Base-by-base conservation (phyloP, 257 asterid species). In the Jacaranda copaia region DNA sequence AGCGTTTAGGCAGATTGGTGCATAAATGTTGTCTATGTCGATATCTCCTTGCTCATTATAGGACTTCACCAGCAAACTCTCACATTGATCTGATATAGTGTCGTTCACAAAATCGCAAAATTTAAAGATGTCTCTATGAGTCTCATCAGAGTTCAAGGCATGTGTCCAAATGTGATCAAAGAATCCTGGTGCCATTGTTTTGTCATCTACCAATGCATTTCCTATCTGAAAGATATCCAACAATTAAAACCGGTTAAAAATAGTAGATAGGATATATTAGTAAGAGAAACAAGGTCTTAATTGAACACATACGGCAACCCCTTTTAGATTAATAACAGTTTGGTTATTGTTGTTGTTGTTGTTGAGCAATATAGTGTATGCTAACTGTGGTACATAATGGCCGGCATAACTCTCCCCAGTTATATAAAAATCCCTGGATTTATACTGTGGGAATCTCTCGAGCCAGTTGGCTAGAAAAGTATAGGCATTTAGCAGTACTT, bases 401-500 rank as follows among this genome's bases (percentile, higher is more conserved):
- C 91, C 87, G 0, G 84, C 87, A 52, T 87, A 87, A 4, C 92
- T 85, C 81, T 85, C 92, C 3, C 89, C 88, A 0, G 84, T 72
- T 10, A 85, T 75, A 25, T 81, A 85, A 10, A 87, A 80, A 7
- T 87, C 88, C 36, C 83, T 45, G 19, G 67, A 36, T 69, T 86
- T 84, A 68, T 83, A 83, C 32, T 84, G 81, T 2, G 85, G 89
- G 56, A 86, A 86, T 38, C 90, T 77, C 43, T 88, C 89, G 0
- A 84, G 78, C 92, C 90, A 88, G 67, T 80, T 88, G 48, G 82
- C 79, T 1, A 87, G 75, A 59, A 84, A 88, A 5, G 81, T 65
- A 13, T 82, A 75, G 43, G 89, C 78, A 76, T 86, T n/a, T 32
- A 1, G 89, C 84, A 3, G 88, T 84, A 8, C 68, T 64, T 1